phyloP scores from a whole-genome alignment of 768 basidiomycete species.

The Tulasnella sp. region DNA sequence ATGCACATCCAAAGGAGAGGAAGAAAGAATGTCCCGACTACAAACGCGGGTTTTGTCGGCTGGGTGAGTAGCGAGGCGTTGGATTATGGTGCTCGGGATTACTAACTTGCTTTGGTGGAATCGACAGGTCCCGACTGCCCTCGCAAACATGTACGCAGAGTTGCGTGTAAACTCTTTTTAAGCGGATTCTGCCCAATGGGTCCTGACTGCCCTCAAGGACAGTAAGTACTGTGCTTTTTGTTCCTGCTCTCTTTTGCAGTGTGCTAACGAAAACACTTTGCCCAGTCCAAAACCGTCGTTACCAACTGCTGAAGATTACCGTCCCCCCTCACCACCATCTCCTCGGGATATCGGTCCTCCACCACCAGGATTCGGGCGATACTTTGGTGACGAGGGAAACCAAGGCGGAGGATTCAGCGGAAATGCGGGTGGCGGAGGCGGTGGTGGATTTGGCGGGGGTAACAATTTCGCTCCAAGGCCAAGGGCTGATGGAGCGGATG shows the following conservation, averaged over 20 bases:
- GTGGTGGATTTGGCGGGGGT: conserved; percentile 17
- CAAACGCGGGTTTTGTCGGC: conserved; percentile 88
- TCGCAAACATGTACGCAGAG: conserved; percentile 84
- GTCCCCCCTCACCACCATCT: conserved; percentile 65
- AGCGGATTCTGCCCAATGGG: conserved; percentile 92
- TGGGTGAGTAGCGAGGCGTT: conserved; percentile 51
- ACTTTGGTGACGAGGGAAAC: conserved; percentile 60
- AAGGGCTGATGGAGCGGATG: conserved; percentile 31
- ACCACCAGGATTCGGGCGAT: conserved; percentile 86
- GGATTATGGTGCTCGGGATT: conserved; percentile 12
- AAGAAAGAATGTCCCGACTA: conserved; percentile 93
- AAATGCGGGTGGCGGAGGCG: conserved; percentile 31
- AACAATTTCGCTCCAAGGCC: conserved; percentile 16
- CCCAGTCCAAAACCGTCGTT: conserved; percentile 67
- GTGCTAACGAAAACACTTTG: conserved; percentile 18
- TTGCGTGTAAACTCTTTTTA: conserved; percentile 83
- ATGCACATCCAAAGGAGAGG: conserved; percentile 89
- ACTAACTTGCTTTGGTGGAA: conserved; percentile 1
- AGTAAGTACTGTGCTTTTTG: conserved; percentile 48
- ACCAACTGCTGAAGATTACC: conserved; percentile 65
- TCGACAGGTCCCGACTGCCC: conserved; percentile 73
- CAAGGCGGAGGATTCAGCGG: conserved; percentile 31
- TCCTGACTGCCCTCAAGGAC: conserved; percentile 76
- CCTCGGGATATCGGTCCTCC: conserved; percentile 79
- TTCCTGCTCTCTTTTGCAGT: background rate